phyloP scores from a whole-genome alignment of 2,329 filamentous ascomycete species.

The Zasmidium cellare region DNA sequence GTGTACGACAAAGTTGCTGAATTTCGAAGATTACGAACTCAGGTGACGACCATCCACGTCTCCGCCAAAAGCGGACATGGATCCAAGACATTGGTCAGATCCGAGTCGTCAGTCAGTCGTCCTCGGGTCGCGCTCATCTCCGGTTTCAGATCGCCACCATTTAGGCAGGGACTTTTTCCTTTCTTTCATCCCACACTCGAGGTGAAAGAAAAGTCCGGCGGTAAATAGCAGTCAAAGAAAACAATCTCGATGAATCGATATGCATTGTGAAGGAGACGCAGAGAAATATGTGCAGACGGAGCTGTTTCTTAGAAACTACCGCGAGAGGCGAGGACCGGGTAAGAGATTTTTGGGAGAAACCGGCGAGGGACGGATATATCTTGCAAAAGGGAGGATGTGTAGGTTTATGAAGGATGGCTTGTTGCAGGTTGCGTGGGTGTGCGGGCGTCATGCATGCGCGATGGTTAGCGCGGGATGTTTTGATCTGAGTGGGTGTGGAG shows the following conservation, averaged over 20 bases:
- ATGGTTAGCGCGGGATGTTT: not conserved
- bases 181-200: not conserved
- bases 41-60: not conserved
- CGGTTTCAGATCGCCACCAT: not conserved
- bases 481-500: not conserved
- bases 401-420: too few species aligned
- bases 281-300: not conserved
- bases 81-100: not conserved
- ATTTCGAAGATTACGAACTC: not conserved
- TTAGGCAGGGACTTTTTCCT: not conserved
- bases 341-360: not conserved
- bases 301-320: not conserved
- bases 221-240: not conserved
- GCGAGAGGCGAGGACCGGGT: not conserved
- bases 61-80: too few species aligned
- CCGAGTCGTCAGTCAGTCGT: not conserved
- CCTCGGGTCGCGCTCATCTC: not conserved
- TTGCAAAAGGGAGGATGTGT: too few species aligned
- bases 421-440: not conserved
- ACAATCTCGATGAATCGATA: not conserved
- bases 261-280: too few species aligned
- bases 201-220: too few species aligned
- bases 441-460: not conserved
- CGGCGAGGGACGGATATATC: too few species aligned
- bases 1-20: not conserved